phyloP scores from a whole-genome alignment of 352 stramenopile genomes.

The Phytophthora syringae region DNA sequence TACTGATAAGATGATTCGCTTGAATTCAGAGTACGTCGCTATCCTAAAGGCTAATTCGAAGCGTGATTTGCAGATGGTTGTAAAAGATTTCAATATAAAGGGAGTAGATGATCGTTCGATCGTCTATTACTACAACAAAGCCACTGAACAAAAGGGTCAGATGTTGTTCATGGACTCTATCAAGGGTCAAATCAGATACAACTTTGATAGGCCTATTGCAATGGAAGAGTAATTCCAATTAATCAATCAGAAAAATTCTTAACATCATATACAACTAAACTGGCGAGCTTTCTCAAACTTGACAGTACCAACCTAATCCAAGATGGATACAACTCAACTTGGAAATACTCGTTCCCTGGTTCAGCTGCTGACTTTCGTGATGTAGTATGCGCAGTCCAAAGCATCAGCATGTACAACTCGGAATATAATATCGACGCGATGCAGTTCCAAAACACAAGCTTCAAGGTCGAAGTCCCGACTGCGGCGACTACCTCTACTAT shows the following conservation, averaged over 20 bases:
- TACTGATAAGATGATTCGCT: neutral
- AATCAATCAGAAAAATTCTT: too few species aligned
- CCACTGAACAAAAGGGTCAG: conserved; percentile 9
- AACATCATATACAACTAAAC: conserved; percentile 21
- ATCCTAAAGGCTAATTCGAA: conserved; percentile 27
- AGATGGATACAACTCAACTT: conserved; percentile 12
- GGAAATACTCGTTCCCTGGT: conserved; percentile 10
- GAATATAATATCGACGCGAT: conserved; percentile 19
- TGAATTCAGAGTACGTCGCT: neutral
- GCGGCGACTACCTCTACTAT: conserved; percentile 12
- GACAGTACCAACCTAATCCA: conserved; percentile 15
- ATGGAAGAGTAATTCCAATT: too few species aligned
- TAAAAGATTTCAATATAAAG: conserved; percentile 24
- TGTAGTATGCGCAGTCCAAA: neutral
- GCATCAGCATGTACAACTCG: neutral
- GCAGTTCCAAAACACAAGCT: conserved; percentile 7
- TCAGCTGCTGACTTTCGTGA: conserved; percentile 2
- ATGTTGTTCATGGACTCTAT: neutral
- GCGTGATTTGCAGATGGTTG: conserved; percentile 17
- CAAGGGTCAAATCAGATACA: too few species aligned
- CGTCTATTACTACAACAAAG: neutral
- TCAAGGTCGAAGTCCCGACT: conserved; percentile 23
- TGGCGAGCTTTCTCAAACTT: conserved; percentile 19
- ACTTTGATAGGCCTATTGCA: too few species aligned
- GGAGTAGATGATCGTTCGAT: conserved; percentile 7